These are phyloP conservation scores for Tolypocladium inflatum DNA, from an alignment of 2,329 filamentous ascomycete species.

Conservation along the genomic window DNA sequence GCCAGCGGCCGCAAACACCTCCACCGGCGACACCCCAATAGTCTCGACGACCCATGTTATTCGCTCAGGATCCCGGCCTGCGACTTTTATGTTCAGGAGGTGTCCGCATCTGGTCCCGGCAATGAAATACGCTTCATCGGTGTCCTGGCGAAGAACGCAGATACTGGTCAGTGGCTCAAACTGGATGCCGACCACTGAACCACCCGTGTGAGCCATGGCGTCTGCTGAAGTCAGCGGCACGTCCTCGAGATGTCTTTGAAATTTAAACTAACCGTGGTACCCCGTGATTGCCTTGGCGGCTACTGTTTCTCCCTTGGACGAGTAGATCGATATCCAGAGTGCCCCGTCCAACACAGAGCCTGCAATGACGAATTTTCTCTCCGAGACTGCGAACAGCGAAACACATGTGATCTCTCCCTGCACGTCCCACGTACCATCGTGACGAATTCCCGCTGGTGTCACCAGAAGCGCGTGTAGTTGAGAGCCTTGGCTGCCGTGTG, in stretches of 20 bases:
- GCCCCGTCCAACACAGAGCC: conserved; percentile 22
- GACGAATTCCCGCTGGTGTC: conserved; percentile 20
- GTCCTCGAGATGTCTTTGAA: not conserved
- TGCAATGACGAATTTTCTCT: conserved; percentile 18
- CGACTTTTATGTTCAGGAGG: conserved; percentile 29
- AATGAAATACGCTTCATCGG: conserved; percentile 22
- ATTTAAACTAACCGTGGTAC: conserved; percentile 4
- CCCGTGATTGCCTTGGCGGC: conserved; percentile 6
- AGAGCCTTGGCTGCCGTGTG: conserved; percentile 24
- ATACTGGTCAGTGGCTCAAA: conserved; percentile 39
- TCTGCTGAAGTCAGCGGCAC: conserved; percentile 2
- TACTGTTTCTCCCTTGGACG: conserved; percentile 13
- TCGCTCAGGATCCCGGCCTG: conserved; percentile 9
- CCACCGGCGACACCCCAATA: conserved; percentile 25
- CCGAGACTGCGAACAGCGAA: conserved; percentile 18
- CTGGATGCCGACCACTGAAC: not conserved
- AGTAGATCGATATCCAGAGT: conserved; percentile 24
- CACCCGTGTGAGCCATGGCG: not conserved
- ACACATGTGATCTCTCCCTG: conserved; percentile 42
- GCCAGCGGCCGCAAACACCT: conserved; percentile 18
- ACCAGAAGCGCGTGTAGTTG: conserved; percentile 29
- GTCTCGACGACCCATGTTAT: conserved; percentile 19
- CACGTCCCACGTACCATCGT: conserved; percentile 21
- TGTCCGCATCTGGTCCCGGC: conserved; percentile 44
- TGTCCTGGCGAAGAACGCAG: conserved; percentile 18